Conservation (phyloP, 768 basidiomycete genomes). For the Mycena leptocephala region DNA sequence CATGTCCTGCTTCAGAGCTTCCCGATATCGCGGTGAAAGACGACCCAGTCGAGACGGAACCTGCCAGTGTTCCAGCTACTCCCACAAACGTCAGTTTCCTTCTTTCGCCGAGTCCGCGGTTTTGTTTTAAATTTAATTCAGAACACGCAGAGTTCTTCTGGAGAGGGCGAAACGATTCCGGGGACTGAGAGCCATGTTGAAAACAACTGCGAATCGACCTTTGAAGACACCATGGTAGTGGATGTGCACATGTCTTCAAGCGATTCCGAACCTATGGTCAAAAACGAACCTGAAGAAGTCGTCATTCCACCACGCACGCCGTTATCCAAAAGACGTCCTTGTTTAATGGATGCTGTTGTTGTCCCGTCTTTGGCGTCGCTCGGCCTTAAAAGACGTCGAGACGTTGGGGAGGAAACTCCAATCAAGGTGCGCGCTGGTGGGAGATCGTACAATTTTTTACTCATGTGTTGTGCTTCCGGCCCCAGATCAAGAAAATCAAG, state of each 20-base stretch:
- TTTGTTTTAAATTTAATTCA: not conserved
- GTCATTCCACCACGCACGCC: not conserved
- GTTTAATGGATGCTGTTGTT: not conserved
- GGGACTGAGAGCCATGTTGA: not conserved
- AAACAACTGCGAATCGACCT: not conserved
- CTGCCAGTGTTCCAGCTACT: not conserved
- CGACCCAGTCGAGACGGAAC: not conserved
- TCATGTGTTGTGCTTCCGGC: not conserved
- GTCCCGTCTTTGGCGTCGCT: not conserved
- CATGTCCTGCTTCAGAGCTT: not conserved
- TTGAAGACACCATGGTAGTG: not conserved
- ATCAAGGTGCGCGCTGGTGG: not conserved
- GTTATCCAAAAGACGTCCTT: not conserved
- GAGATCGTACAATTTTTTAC: not conserved
- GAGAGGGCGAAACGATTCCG: not conserved
- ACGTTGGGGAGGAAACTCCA: not conserved
- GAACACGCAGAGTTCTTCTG: not conserved
- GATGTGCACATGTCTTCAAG: not conserved
- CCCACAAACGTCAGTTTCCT: not conserved
- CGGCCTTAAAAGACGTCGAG: not conserved
- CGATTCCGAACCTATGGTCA: not conserved
- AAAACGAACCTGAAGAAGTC: not conserved
- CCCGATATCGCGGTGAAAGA: not conserved
- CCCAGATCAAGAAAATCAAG: constrained; percentile 13
- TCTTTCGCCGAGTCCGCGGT: not conserved